Evolutionary conservation across 2,329 filamentous ascomycete species (phyloP), one percentile per base, ranked within the genome.

Genomic region (Pseudogymnoascus pannorum): DNA sequence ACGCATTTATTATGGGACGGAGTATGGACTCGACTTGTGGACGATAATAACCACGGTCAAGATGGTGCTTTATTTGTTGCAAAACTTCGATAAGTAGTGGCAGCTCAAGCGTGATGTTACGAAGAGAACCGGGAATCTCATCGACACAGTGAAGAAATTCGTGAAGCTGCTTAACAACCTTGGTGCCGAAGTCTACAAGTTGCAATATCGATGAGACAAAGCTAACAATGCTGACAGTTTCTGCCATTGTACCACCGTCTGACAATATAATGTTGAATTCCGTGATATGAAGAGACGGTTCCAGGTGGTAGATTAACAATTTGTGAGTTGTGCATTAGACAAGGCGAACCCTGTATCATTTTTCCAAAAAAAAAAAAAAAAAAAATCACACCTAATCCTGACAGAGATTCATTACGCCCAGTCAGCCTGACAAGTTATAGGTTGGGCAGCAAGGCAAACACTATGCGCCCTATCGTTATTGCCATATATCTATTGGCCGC

Each of bases 81-180:
- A 65, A 51, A 3, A 51, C 64, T 8, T 62, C 59, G 7, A 64
- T 58, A 22, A 67, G 29, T 3, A 66, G 38, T 9, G 64, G 66
- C 11, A 67, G 22, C 33, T 63, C 59, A 20, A 44, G 59, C 29
- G 58, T 60, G 35, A 67, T 64, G 58, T 66, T 40, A 14, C 60
- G 60, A 51, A 67, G 66, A 20, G 57, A 60, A 35, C 58, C 57
- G 3, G 66, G 66, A 18, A 66, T 22, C 3, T 64, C 64, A 11
- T 59, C 40, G 22, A 64, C 57, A 26, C 59, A 60, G 4, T 33
- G 40, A n/a, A 57, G 51, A 42, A 65, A 66, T 20, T 66, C 61
- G 38, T 66, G 31, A 7, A 67, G 60, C n/a, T 63, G 60, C 42
- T 59, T 63, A 29, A 64, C 62, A 11, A 67, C 51, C 36, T 58